Conservation (phyloP, 2,329 filamentous ascomycete species). For the Monilinia fructicola region DNA sequence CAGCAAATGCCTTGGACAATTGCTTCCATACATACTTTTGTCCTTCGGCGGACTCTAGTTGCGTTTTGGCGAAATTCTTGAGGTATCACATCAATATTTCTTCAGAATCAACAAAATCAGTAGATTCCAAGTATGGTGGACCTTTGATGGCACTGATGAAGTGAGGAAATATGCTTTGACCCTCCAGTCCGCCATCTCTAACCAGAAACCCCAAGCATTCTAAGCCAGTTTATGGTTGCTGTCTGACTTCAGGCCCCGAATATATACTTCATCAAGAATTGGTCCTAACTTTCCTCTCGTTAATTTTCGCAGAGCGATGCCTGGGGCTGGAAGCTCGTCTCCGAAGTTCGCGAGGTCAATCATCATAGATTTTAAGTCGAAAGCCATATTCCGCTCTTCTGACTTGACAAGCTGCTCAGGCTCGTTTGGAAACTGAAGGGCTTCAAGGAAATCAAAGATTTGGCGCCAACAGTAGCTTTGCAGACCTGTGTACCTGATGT, state of each 20-base stretch:
- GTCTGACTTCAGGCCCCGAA: background rate
- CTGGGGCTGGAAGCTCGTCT: background rate
- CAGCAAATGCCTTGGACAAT: background rate
- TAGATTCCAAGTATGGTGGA: background rate
- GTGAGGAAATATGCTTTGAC: background rate
- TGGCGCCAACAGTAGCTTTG: conserved; percentile 19
- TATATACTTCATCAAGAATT: background rate
- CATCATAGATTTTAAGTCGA: conserved; percentile 4
- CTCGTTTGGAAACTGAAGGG: background rate
- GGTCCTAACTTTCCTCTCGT: background rate
- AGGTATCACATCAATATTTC: background rate
- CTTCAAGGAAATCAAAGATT: background rate
- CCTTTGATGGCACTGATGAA: background rate
- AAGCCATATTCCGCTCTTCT: background rate
- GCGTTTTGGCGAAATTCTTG: background rate
- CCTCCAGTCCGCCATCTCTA: background rate
- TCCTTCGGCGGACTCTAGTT: background rate
- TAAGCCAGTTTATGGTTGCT: background rate
- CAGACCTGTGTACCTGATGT: background rate
- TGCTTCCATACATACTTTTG: background rate
- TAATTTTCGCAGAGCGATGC: background rate
- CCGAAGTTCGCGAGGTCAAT: conserved; percentile 16
- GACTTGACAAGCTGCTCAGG: background rate
- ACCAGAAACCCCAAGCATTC: conserved; percentile 1
- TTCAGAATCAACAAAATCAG: background rate